Conservation (phyloP, 768 basidiomycete species). For the Tylopilus subfusipes region DNA sequence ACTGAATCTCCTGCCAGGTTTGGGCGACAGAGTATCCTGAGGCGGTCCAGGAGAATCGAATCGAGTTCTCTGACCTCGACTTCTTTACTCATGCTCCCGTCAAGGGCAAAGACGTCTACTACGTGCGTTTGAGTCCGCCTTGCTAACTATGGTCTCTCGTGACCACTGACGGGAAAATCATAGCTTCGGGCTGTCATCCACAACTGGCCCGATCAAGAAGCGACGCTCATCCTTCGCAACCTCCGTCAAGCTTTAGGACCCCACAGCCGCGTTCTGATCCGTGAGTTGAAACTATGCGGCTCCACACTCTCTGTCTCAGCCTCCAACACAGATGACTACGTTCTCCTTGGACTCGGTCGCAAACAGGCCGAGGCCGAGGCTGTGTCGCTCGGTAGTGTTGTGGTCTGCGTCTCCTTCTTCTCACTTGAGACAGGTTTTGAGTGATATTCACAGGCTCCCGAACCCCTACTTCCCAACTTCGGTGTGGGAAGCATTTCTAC, state of each 20-base stretch:
- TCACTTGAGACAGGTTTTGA: background rate
- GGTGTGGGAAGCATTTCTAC: slow-evolving; percentile 28
- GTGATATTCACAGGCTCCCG: slow-evolving; percentile 27
- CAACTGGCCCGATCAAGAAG: slow-evolving; percentile 34
- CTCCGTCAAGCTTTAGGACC: slow-evolving; percentile 29
- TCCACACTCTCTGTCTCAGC: background rate
- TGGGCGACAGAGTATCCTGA: slow-evolving; percentile 22
- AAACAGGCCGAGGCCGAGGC: slow-evolving; percentile 12
- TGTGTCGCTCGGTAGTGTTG: slow-evolving; percentile 6
- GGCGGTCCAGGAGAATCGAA: slow-evolving; percentile 18
- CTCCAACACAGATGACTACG: slow-evolving; percentile 21
- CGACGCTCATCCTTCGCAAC: slow-evolving; percentile 28
- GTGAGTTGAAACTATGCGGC: slow-evolving; percentile 15
- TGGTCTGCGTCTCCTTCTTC: slow-evolving; percentile 11
- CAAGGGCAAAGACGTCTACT: slow-evolving; percentile 24
- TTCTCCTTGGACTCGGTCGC: slow-evolving; percentile 16
- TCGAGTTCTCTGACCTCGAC: slow-evolving; percentile 29
- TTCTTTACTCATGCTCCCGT: slow-evolving; percentile 25
- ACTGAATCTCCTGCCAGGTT: slow-evolving; percentile 11
- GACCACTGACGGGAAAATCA: background rate
- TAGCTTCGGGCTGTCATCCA: slow-evolving; percentile 29
- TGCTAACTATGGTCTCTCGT: background rate
- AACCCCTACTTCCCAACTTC: slow-evolving; percentile 32
- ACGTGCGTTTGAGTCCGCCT: slow-evolving; percentile 18
- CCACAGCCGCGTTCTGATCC: slow-evolving; percentile 30